A percentile compares a stretch with the other conserved stretches of the same genome.
Evolutionary conservation across 257 asterid species (phyloP).

Genomic region (Mentha longifolia): DNA sequence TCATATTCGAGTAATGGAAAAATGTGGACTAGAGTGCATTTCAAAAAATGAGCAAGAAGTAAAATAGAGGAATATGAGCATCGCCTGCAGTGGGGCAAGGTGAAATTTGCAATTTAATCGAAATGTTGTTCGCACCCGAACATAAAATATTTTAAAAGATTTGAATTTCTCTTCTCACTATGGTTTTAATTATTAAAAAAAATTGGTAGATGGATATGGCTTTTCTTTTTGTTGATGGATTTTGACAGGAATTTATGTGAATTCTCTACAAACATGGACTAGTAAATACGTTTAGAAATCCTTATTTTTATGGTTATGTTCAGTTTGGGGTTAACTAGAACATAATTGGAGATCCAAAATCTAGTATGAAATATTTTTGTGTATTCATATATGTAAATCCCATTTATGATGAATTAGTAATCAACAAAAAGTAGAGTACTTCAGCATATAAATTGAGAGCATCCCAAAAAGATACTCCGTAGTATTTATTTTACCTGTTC

Average conservation of each 20-base stretch:
- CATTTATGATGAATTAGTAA: neutral
- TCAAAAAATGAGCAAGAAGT: neutral
- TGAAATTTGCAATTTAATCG: neutral
- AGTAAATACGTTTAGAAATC: neutral
- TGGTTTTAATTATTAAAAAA: too few species aligned
- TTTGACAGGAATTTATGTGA: neutral
- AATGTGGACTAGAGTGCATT: neutral
- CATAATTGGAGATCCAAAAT: too few species aligned
- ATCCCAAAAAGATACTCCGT: neutral
- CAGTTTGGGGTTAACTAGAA: neutral
- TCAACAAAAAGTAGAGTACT: too few species aligned
- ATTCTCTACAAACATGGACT: too few species aligned
- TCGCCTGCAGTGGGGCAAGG: neutral
- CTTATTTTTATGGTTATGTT: neutral
- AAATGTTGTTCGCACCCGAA: neutral
- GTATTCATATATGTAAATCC: neutral
- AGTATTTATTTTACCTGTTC: neutral
- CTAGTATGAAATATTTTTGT: too few species aligned
- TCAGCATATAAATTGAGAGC: neutral
- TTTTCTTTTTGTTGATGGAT: neutral
- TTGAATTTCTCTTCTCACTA: neutral
- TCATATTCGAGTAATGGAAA: neutral
- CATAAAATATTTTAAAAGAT: too few species aligned
- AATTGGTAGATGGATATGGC: neutral
- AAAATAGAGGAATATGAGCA: neutral